Evolutionary conservation across 805 yeast species (phyloP).

Genomic region (Lipomyces sp.): DNA sequence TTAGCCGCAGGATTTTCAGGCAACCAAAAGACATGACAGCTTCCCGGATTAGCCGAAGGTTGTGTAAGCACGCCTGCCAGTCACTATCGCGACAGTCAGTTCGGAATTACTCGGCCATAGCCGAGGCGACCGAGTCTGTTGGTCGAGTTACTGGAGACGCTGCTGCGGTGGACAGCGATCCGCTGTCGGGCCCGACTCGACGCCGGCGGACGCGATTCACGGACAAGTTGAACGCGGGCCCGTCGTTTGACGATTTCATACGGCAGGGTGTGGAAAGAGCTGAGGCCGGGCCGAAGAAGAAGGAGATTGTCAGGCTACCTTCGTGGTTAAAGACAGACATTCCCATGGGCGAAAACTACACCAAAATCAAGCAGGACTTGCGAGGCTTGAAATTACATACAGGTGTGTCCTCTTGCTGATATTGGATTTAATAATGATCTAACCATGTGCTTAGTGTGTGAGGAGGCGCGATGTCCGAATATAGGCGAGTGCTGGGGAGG

Average conservation of each 20-base stretch:
- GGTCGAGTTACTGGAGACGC: too few relatives aligned
- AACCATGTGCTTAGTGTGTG: slow-evolving; percentile 62
- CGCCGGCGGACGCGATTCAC: slow-evolving; percentile 52
- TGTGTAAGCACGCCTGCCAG: too few relatives aligned
- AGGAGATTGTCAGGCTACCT: slow-evolving; percentile 55
- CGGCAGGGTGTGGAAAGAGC: slow-evolving; percentile 8
- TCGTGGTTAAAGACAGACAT: slow-evolving; percentile 93
- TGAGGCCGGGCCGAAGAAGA: slow-evolving; percentile 6
- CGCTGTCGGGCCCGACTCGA: too few relatives aligned
- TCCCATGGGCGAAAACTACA: slow-evolving; percentile 88
- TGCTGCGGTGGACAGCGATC: too few relatives aligned
- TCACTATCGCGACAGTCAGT: too few relatives aligned
- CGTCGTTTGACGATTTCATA: slow-evolving; percentile 88
- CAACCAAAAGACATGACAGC: too few relatives aligned
- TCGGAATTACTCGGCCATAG: too few relatives aligned
- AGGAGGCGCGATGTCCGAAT: slow-evolving; percentile 99
- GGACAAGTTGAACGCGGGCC: slow-evolving; percentile 75
- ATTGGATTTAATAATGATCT: neutral
- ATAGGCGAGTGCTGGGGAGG: slow-evolving; percentile 99
- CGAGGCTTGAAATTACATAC: slow-evolving; percentile 86
- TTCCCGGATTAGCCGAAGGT: too few relatives aligned
- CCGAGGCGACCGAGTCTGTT: too few relatives aligned
- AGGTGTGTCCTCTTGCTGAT: neutral
- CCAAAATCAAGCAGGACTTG: slow-evolving; percentile 77
- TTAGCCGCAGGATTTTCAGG: too few relatives aligned